Evolutionary conservation across 2,329 filamentous ascomycete species (phyloP).

Genomic region (Neurospora sp.): DNA sequence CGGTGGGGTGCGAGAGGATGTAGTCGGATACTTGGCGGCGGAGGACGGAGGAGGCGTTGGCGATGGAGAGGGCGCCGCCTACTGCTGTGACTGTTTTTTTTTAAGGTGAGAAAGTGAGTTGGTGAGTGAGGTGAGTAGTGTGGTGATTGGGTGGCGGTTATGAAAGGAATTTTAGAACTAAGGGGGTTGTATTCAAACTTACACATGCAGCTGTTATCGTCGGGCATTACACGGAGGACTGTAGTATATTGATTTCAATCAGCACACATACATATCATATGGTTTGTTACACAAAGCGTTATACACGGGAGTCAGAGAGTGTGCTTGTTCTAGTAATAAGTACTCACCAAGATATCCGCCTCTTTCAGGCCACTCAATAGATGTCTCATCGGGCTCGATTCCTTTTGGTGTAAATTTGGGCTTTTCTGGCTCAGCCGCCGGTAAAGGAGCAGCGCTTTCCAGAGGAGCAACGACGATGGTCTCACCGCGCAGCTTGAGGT

Average conservation of each 20-base stretch:
- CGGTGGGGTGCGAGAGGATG: constrained; percentile 62
- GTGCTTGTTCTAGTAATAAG: constrained; percentile 15
- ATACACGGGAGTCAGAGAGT: background rate
- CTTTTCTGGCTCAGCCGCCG: constrained; percentile 9
- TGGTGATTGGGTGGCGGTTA: background rate
- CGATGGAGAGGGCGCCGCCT: constrained; percentile 39
- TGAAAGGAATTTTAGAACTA: background rate
- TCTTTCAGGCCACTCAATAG: constrained; percentile 38
- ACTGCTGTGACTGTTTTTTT: constrained; percentile 57
- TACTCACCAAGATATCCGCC: constrained; percentile 41
- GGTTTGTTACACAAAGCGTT: too few relatives aligned
- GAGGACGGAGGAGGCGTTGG: constrained; percentile 40
- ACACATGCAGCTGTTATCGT: constrained; percentile 88
- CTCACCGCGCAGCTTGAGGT: constrained; percentile 38
- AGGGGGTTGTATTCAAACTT: constrained; percentile 1
- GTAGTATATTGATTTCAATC: constrained; percentile 21
- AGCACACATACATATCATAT: too few relatives aligned
- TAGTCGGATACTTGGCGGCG: constrained; percentile 65
- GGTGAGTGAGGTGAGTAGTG: background rate
- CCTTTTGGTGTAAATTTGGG: constrained; percentile 22
- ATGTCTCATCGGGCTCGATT: constrained; percentile 32
- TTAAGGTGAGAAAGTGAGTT: background rate
- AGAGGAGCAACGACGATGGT: constrained; percentile 39
- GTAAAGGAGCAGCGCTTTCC: constrained; percentile 19
- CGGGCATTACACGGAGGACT: constrained; percentile 89